Percentiles rank a stretch among this genome's conserved stretches.
phyloP scores from a whole-genome alignment of 345 rosid genomes.

The Erodium maritimum region DNA sequence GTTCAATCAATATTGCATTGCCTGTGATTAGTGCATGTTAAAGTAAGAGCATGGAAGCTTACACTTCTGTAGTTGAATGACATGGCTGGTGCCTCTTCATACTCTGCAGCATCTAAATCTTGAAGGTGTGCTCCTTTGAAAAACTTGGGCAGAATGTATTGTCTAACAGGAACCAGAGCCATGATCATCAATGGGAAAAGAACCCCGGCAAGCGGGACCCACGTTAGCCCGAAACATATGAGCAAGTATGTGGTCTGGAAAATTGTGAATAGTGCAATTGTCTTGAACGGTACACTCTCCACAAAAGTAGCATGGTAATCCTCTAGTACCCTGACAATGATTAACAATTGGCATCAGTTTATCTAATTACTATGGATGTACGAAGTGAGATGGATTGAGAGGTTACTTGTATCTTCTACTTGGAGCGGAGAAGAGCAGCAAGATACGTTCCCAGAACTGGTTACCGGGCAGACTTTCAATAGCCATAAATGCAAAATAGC shows the following conservation, averaged over 20 bases:
- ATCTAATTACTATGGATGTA: too few relatives aligned
- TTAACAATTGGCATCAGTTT: too few relatives aligned
- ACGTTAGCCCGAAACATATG: conserved; percentile 79
- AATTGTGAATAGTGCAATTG: conserved; percentile 62
- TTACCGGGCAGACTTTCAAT: conserved; percentile 10
- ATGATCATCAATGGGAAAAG: conserved; percentile 91
- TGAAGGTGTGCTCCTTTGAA: conserved; percentile 83
- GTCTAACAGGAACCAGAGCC: conserved; percentile 83
- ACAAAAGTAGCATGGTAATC: conserved; percentile 72
- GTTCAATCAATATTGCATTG: too few relatives aligned
- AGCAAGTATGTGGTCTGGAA: conserved; percentile 75
- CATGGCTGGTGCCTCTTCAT: conserved; percentile 86
- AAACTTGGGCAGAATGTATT: conserved; percentile 72
- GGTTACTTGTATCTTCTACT: conserved; percentile 7
- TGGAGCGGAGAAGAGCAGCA: conserved; percentile 6
- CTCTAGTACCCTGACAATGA: conserved; percentile 57
- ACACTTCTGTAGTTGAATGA: conserved; percentile 55
- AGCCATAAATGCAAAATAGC: conserved; percentile 9
- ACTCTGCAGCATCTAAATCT: conserved; percentile 91
- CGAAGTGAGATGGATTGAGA: neutral
- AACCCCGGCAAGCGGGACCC: conserved; percentile 90
- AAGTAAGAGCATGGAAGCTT: conserved; percentile 13
- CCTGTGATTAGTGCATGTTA: too few relatives aligned
- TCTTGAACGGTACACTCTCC: conserved; percentile 86
- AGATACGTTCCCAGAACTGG: conserved; percentile 12